Conservation (phyloP, 768 basidiomycete species). For the Lepiota brunneoincarnata region DNA sequence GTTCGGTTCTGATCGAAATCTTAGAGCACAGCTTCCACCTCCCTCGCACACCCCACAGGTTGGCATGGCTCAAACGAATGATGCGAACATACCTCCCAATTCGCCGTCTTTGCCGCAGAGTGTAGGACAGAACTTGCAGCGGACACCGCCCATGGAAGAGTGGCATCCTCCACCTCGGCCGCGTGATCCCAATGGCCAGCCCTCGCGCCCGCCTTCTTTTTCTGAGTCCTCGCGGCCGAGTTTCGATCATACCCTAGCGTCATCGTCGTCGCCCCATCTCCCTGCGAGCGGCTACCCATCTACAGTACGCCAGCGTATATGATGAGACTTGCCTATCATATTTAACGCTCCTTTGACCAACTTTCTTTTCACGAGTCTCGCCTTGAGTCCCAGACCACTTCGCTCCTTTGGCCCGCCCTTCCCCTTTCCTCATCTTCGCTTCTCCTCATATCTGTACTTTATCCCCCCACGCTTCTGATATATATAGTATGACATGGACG, state of each 20-base stretch:
- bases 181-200: slow-evolving; percentile 29
- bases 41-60: slow-evolving; percentile 25
- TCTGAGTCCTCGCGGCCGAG: slow-evolving; percentile 44
- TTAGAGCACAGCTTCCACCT: slow-evolving; percentile 33
- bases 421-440: background rate
- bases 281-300: slow-evolving; percentile 50
- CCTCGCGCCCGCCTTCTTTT: slow-evolving; percentile 49
- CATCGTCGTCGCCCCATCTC: slow-evolving; percentile 21
- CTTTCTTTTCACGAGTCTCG: background rate
- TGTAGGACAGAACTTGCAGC: slow-evolving; percentile 40
- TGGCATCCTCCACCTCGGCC: slow-evolving; percentile 41
- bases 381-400: background rate
- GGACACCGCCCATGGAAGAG: slow-evolving; percentile 38
- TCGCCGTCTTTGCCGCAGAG: slow-evolving; percentile 48
- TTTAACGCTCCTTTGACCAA: background rate
- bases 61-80: slow-evolving; percentile 40
- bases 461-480: slow-evolving; percentile 6
- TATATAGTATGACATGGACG: slow-evolving; percentile 12
- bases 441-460: slow-evolving; percentile 12
- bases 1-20: slow-evolving; percentile 32
- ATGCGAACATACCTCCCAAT: slow-evolving; percentile 33
- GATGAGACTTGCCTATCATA: slow-evolving; percentile 1
- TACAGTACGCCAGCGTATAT: slow-evolving; percentile 49
- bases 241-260: slow-evolving; percentile 35
- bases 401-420: background rate